These are phyloP conservation scores for Nicotiana tabacum DNA, from an alignment of 257 asterid genomes.

Conservation along the genomic window DNA sequence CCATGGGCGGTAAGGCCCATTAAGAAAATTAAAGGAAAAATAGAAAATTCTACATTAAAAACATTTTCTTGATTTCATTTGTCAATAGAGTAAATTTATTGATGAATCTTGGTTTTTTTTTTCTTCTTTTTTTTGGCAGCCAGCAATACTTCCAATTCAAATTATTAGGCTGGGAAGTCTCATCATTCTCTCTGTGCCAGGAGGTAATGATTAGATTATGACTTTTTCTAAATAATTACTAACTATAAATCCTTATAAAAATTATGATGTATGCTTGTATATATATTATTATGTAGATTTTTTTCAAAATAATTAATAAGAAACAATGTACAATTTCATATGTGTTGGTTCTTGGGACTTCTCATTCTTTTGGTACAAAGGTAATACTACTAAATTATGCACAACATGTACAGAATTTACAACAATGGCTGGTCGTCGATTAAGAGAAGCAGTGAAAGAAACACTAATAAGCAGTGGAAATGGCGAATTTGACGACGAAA, in stretches of 20 bases:
- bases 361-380: not conserved
- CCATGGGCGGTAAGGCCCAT: slow-evolving; percentile 57
- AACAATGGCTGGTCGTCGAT: slow-evolving; percentile 62
- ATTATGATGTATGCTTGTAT: not conserved
- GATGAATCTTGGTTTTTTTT: too few relatives aligned
- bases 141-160: slow-evolving; percentile 57
- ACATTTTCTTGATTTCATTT: not conserved
- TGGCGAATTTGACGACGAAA: slow-evolving; percentile 34
- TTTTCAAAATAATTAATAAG: not conserved
- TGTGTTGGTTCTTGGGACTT: not conserved
- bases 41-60: too few relatives aligned
- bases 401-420: slow-evolving; percentile 43
- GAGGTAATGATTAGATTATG: slow-evolving; percentile 25
- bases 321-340: not conserved
- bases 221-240: too few relatives aligned
- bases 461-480: slow-evolving; percentile 35
- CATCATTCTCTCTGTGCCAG: slow-evolving; percentile 50
- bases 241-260: too few relatives aligned
- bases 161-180: slow-evolving; percentile 48
- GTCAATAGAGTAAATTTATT: not conserved
- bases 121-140: slow-evolving; percentile 23
- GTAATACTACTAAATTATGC: not conserved
- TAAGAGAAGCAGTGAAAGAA: slow-evolving; percentile 55
- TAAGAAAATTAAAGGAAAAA: not conserved
- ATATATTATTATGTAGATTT: not conserved